phyloP scores from a whole-genome alignment of 495 filamentous ascomycete genomes.

The Cladorrhinum samala region DNA sequence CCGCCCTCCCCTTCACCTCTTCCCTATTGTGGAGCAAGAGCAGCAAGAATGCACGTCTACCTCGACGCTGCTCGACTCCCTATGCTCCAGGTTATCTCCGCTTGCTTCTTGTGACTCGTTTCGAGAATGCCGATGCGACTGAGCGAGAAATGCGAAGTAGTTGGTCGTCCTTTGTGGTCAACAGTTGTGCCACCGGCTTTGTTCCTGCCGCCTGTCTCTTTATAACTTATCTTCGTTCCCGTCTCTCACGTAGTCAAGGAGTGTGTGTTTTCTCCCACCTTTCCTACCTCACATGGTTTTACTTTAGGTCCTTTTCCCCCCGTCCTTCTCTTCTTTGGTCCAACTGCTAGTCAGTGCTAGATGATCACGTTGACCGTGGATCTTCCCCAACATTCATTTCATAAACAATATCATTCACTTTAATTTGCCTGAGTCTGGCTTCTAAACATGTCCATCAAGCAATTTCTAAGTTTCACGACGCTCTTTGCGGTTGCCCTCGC shows the following conservation, averaged over 20 bases:
- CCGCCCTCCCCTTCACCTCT: not conserved
- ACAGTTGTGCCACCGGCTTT: not conserved
- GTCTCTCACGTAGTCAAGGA: not conserved
- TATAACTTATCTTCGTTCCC: not conserved
- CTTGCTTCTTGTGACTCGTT: not conserved
- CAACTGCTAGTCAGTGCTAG: conserved; percentile 14
- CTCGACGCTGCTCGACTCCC: not conserved
- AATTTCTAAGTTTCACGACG: conserved; percentile 12
- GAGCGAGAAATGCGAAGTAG: not conserved
- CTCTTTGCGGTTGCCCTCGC: conserved; percentile 14
- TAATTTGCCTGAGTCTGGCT: not conserved
- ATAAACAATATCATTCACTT: conserved; percentile 3
- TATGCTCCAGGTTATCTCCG: not conserved
- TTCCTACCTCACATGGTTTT: conserved; percentile 4
- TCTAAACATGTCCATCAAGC: conserved; percentile 13
- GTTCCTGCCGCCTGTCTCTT: conserved; percentile 4
- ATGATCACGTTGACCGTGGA: conserved; percentile 24
- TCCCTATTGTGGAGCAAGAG: not conserved
- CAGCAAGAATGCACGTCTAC: not conserved
- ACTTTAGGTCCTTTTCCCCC: conserved; percentile 8
- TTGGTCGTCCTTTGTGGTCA: not conserved
- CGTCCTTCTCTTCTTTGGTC: conserved; percentile 10
- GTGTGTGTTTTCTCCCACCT: not conserved
- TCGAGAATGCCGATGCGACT: not conserved
- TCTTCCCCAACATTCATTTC: conserved; percentile 12